These are phyloP conservation scores for Peterozyma xylosa DNA, from an alignment of 805 yeast genomes.

Conservation along the genomic window DNA sequence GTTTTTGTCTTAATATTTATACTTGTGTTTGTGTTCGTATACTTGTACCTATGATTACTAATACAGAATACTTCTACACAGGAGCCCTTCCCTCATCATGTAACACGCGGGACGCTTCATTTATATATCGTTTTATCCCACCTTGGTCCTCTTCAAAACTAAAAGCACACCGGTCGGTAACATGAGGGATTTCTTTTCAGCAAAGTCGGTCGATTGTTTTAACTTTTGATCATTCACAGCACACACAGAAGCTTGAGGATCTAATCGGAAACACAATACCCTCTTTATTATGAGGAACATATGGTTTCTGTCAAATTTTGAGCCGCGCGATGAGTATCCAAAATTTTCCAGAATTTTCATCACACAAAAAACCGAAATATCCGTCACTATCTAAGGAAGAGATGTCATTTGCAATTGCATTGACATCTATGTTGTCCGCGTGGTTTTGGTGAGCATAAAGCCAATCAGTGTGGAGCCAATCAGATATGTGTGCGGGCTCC, in stretches of 20 bases:
- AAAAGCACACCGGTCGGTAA: background rate
- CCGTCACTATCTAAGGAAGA: no score
- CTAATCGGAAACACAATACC: background rate
- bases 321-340: slow-evolving; percentile 1
- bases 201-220: no score
- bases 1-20: background rate
- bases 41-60: background rate
- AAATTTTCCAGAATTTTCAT: no score
- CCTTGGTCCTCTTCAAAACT: background rate
- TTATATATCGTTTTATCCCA: background rate
- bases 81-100: background rate
- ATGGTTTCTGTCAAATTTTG: background rate
- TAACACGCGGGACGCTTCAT: background rate
- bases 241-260: background rate
- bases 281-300: background rate
- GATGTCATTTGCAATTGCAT: no score
- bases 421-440: no score
- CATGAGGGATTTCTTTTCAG: background rate
- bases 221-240: background rate
- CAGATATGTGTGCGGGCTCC: no score
- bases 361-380: no score
- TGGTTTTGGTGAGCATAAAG: no score
- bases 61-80: background rate
- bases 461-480: no score
- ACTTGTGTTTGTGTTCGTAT: background rate